Base-by-base conservation (phyloP, 2,329 filamentous ascomycete species). In the Thyridium curvatum region DNA sequence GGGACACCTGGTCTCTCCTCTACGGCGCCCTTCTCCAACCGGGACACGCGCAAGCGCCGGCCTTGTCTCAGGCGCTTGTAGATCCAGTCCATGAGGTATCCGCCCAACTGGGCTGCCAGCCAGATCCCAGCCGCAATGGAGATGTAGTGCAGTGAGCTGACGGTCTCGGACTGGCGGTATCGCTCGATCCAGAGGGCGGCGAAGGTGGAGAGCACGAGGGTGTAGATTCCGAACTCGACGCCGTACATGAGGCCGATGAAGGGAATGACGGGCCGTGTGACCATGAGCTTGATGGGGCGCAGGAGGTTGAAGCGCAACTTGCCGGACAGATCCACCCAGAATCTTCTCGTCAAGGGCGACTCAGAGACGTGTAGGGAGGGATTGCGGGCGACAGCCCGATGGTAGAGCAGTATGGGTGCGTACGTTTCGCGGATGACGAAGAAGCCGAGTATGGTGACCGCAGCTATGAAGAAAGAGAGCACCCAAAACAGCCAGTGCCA, bases 171-270 rank as follows among this genome's bases (percentile, higher is more conserved):
- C 48, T 73, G 65, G 3, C 55, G 54, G 42, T 79, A 77, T 15
- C 57, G 51, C 0, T 56, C 51, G 12, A 66, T 61, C 51, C 68
- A 77, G 2, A 77, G 60, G 0, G 52, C 51, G 0, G 72, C 66
- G 41, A 74, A 72, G 1, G 71, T 76, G 1, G 71, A 73, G 37
- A 77, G 65, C n/a, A 73, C 52, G 28, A 77, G 53, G 34, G 68
- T 71, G 15, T 74, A 63, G 18, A 71, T 64, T 16, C 69, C 70
- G 44, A 76, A 77, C 17, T 67, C 55, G 9, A 74, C 10, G 2
- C 64, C 65, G 37, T 69, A 59, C 36, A 66, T 64, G 5, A 69
- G 45, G 0, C 68, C 61, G 13, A 74, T 57, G 3, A 71, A 45
- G 29, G 68, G 59, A 18, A 75, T 62, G 21, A 74, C 66, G 0